Evolutionary conservation across 768 basidiomycete species (phyloP).

Genomic region (Fibroporia radiculosa): DNA sequence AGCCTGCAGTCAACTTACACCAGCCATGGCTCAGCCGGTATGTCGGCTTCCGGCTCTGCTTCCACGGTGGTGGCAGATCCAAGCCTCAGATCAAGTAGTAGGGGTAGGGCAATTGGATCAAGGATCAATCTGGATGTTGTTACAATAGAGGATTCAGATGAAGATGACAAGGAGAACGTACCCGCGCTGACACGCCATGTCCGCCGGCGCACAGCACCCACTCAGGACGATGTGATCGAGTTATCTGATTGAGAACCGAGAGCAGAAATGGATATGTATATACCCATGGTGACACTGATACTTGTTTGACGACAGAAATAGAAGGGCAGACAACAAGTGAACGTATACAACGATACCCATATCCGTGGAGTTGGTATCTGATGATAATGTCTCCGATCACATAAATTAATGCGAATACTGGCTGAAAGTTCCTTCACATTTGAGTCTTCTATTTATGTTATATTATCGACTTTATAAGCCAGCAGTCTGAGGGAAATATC

Average conservation of each 20-base stretch:
- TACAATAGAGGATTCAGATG: conserved; percentile 41
- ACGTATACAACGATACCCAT: no score
- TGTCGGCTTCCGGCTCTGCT: neutral
- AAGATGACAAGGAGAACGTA: conserved; percentile 56
- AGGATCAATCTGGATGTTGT: conserved; percentile 20
- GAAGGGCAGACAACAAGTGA: no score
- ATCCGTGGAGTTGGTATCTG: no score
- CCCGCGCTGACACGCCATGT: conserved; percentile 45
- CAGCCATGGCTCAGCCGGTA: neutral
- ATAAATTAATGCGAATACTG: no score
- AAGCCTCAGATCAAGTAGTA: neutral
- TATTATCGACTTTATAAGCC: no score
- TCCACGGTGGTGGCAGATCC: neutral
- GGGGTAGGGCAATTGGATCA: neutral
- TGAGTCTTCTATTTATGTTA: neutral
- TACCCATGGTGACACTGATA: no score
- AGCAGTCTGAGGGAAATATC: no score
- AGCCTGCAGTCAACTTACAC: neutral
- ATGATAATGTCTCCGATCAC: no score
- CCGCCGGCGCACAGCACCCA: conserved; percentile 28
- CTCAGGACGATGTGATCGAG: conserved; percentile 42
- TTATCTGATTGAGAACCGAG: conserved; percentile 35
- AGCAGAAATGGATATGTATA: no score
- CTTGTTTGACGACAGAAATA: no score
- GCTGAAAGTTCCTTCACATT: no score